phyloP scores from a whole-genome alignment of 805 yeast species.

The Cyberlindnera sargentensis region DNA sequence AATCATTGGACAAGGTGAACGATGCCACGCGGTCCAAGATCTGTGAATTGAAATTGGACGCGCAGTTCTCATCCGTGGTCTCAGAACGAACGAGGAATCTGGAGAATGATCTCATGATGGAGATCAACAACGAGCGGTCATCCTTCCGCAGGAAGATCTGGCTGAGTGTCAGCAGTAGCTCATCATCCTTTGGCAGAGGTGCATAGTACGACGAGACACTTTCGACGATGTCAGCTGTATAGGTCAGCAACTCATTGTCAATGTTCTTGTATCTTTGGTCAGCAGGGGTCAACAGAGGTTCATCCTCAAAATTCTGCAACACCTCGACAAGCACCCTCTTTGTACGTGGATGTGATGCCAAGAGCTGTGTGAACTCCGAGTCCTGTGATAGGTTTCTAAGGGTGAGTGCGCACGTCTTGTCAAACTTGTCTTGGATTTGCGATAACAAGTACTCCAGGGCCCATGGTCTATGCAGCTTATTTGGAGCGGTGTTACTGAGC shows the following conservation, averaged over 20 bases:
- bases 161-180: conserved; percentile 51
- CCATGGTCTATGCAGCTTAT: conserved; percentile 18
- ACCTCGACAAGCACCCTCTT: conserved; percentile 38
- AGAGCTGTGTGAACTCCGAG: conserved; percentile 68
- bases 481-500: conserved; percentile 18
- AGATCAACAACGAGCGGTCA: conserved; percentile 65
- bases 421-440: conserved; percentile 10
- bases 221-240: conserved; percentile 75
- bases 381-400: conserved; percentile 82
- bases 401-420: conserved; percentile 34
- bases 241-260: conserved; percentile 53
- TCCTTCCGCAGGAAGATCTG: conserved; percentile 41
- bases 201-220: conserved; percentile 76
- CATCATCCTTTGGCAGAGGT: conserved; percentile 66
- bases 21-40: conserved; percentile 50
- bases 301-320: conserved; percentile 27
- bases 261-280: conserved; percentile 18
- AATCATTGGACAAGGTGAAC: conserved; percentile 55
- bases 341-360: conserved; percentile 49
- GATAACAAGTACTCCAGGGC: conserved; percentile 18
- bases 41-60: conserved; percentile 38
- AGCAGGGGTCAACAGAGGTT: conserved; percentile 15
- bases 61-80: conserved; percentile 39
- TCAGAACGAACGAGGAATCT: conserved; percentile 64
- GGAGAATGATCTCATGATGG: conserved; percentile 69